Evolutionary conservation across 352 stramenopile species (phyloP), one percentile per base, ranked within the genome.

Genomic region (Pythium rishiriense): DNA sequence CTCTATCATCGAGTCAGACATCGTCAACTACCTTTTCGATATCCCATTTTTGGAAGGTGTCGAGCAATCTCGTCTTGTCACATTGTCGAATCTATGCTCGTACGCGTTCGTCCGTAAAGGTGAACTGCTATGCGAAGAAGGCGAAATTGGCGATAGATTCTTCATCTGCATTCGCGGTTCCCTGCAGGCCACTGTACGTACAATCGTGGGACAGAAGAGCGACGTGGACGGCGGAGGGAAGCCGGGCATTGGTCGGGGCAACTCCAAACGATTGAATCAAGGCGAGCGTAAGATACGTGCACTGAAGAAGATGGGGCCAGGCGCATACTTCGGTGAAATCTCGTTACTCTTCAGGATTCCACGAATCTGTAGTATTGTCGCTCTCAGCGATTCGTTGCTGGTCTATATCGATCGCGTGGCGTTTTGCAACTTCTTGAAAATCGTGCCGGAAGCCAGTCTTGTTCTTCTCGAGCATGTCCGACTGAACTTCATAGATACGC

Each of bases 291-390:
- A 79, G 47, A 76, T 88, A 4, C 74, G 85, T 61, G 68, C 78
- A 11, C 64, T 88, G 1, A 88, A 87, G 66, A 71, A 73, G 7
- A 76, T 91, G 62, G 61, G 65, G 0, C 56, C 73, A 6, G 82
- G 82, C 1, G 74, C 78, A 11, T 91, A 90, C 64, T 91, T 91
- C 66, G 80, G 82, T 26, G 82, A 91, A 43, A 91, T 88, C 62
- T 88, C 80, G 49, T 68, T 91, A 5, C 63, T 91, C 22, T 86
- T 87, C 63, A 83, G 82, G 52, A 81, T 90, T 52, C 78, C 78
- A n/a, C 80, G 80, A 15, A 78, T 88, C 37, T 84, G 76, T 17
- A 88, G 71, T 47, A 81, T 91, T 51, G 82, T 76, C 9, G 80
- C 80, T n/a, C 35, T 85, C 28, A 74, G 82, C 26, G 76, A 88